Base-by-base conservation (phyloP, 352 stramenopile species). In the Halophytophthora batemanensis region DNA sequence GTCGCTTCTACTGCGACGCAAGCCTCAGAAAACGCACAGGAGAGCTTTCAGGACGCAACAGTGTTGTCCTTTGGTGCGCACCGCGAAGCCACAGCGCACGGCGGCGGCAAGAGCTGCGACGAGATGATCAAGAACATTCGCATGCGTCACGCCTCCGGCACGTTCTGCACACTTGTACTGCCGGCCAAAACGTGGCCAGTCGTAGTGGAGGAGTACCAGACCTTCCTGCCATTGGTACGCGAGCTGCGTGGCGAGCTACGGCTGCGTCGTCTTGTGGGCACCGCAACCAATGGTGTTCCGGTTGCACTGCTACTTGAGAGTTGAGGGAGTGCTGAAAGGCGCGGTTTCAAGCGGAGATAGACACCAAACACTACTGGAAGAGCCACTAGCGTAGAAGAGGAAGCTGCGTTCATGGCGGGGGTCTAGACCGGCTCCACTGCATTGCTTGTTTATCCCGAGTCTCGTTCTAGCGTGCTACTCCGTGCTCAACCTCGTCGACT, bases 41-140 rank as follows among this genome's bases (percentile, higher is more conserved):
- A 82, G 36, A 59, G 80, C 17, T 91, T 83, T 29, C 67, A 84
- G 45, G 77, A 91, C 21, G 81, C 77, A 10, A 88, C 69, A 0
- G 62, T 91, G 25, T 62, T 82, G 34, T 85, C 77, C 18, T 82
- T 89, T 36, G 62, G 57, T 19, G 35, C 66, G 8, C 80, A 82
- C 49, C 75, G 81, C 23, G 81, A 91, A 45, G 68, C 73, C 13
- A 83, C 74, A 23, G 64, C 52, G 3, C 76, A 87, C 48, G 78
- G 78, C 15, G 82, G 78, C 11, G 81, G 81, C 36, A 93, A 93
- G 57, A 90, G 68, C 7, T 82, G 77, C 28, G 78, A 69, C 2
- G 81, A 92, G 56, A 91, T 89, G 56, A 62, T 93, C 15, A 65
- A 90, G 54, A 92, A 96, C 54, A 96, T 96, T 51, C 86, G 88